Conservation (phyloP, 2,329 filamentous ascomycete species). For the Trichoderma semiorbis region DNA sequence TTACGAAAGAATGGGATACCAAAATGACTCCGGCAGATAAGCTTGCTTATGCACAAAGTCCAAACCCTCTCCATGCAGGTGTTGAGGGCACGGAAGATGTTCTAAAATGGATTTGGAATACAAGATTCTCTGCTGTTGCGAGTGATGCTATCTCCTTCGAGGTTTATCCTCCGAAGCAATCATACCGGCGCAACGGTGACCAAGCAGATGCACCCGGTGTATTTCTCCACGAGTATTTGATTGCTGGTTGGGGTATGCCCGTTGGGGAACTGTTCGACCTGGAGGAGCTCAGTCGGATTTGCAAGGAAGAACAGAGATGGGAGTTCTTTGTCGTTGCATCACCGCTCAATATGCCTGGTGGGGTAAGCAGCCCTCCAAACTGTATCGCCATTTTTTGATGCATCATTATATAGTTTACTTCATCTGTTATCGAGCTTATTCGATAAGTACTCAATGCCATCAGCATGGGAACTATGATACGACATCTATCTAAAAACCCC, state of each 20-base stretch:
- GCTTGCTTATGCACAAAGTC: background rate
- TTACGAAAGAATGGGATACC: background rate
- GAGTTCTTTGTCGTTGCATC: background rate
- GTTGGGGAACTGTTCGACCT: background rate
- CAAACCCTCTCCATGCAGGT: background rate
- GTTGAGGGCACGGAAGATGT: constrained; percentile 1
- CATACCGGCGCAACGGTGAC: background rate
- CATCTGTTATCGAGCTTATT: background rate
- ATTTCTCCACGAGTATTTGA: background rate
- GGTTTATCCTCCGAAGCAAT: constrained; percentile 1
- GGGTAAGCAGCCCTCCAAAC: background rate
- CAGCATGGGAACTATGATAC: background rate
- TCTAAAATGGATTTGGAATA: constrained; percentile 1
- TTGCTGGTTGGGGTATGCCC: background rate
- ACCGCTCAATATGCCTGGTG: background rate
- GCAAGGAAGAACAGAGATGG: background rate
- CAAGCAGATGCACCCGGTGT: background rate
- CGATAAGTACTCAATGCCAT: background rate
- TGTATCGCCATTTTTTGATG: background rate
- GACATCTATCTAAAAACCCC: background rate
- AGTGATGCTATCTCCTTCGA: background rate
- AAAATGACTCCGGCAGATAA: background rate
- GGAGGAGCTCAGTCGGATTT: background rate
- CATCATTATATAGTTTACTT: background rate
- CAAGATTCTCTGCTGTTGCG: background rate